Evolutionary conservation across 192 early-diverging fungal species (phyloP).

Genomic region (Mortierella antarctica): DNA sequence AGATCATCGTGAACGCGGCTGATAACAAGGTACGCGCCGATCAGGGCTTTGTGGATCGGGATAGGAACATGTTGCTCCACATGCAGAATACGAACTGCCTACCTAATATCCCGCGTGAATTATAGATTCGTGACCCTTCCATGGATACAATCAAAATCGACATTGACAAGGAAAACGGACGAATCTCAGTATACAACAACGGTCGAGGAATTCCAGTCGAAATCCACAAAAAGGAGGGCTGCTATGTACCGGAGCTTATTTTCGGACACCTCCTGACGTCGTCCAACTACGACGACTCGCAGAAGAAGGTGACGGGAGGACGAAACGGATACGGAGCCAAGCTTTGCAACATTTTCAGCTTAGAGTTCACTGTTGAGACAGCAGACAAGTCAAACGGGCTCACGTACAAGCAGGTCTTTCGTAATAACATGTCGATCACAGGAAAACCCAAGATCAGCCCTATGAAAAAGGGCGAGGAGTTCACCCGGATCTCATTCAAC

Average conservation of each 20-base stretch:
- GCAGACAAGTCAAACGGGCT: slow-evolving; percentile 75
- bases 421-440: slow-evolving; percentile 90
- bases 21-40: slow-evolving; percentile 81
- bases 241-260: slow-evolving; percentile 97
- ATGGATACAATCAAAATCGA: slow-evolving; percentile 91
- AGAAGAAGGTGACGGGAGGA: slow-evolving; percentile 96
- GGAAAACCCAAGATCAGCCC: slow-evolving; percentile 78
- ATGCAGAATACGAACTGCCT: too few relatives aligned
- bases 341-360: slow-evolving; percentile 97
- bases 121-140: slow-evolving; percentile 81
- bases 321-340: slow-evolving; percentile 96
- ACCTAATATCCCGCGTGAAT: slow-evolving; percentile 3
- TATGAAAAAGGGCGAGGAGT: slow-evolving; percentile 78
- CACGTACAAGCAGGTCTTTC: slow-evolving; percentile 88
- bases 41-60: neutral
- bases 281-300: slow-evolving; percentile 95
- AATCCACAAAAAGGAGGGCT: slow-evolving; percentile 87
- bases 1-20: slow-evolving; percentile 97
- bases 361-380: slow-evolving; percentile 94
- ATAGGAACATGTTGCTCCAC: neutral
- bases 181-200: slow-evolving; percentile 93
- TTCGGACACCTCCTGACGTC: slow-evolving; percentile 97
- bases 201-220: slow-evolving; percentile 95
- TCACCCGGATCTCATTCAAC: slow-evolving; percentile 92
- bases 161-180: slow-evolving; percentile 82